phyloP scores from a whole-genome alignment of 2,329 filamentous ascomycete species.

The Pseudocercospora fijiensis region DNA sequence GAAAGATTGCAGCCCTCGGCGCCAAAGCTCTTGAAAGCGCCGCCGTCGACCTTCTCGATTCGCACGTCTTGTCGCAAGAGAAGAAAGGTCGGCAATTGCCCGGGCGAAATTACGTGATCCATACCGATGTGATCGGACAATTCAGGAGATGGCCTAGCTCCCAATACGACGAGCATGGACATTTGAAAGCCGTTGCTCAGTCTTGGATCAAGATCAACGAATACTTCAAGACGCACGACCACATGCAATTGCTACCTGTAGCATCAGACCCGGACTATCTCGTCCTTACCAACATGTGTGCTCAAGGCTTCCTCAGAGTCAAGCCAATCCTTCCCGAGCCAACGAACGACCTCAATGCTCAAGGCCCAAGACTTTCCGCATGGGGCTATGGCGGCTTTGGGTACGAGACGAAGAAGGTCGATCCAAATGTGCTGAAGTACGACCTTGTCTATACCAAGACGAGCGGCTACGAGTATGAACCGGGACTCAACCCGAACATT shows the following conservation, averaged over 20 bases:
- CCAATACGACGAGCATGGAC: conserved; percentile 28
- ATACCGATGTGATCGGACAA: conserved; percentile 57
- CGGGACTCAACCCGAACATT: conserved; percentile 49
- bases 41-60: conserved; percentile 55
- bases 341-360: conserved; percentile 49
- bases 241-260: conserved; percentile 53
- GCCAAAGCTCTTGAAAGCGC: conserved; percentile 45
- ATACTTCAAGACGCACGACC: conserved; percentile 40
- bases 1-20: conserved; percentile 42
- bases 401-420: conserved; percentile 68
- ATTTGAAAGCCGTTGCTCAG: conserved; percentile 31
- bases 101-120: conserved; percentile 63
- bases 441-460: conserved; percentile 61
- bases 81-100: conserved; percentile 59
- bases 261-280: conserved; percentile 66
- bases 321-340: conserved; percentile 59
- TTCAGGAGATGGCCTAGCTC: conserved; percentile 57
- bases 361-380: conserved; percentile 49
- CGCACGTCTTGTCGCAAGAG: conserved; percentile 59
- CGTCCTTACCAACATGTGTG: conserved; percentile 65
- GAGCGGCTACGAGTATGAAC: conserved; percentile 56
- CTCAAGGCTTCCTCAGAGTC: conserved; percentile 57
- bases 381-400: conserved; percentile 70
- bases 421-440: conserved; percentile 66
- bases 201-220: conserved; percentile 28